These are phyloP conservation scores for Orbilia ellipsospora DNA, from an alignment of 2,329 filamentous ascomycete genomes.

Conservation along the genomic window DNA sequence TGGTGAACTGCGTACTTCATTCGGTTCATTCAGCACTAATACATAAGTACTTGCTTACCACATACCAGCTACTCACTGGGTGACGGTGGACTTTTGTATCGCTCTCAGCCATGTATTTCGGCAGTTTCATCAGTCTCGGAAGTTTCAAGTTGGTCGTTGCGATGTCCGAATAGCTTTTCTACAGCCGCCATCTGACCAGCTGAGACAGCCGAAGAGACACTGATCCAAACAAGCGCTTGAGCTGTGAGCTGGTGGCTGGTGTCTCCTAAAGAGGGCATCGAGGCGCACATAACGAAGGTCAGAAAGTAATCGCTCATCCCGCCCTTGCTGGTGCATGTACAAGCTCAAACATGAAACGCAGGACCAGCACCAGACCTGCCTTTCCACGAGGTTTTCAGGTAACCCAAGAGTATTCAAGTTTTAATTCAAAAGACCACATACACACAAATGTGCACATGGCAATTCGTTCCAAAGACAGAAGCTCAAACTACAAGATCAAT, in stretches of 20 bases:
- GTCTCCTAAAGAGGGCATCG: constrained; percentile 37
- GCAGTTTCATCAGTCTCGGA: constrained; percentile 46
- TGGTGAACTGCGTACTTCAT: too few species aligned
- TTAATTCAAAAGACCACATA: too few species aligned
- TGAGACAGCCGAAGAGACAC: constrained; percentile 35
- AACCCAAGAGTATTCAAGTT: too few species aligned
- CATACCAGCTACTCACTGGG: too few species aligned
- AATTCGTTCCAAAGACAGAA: too few species aligned
- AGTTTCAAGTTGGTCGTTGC: constrained; percentile 46
- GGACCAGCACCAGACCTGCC: not conserved
- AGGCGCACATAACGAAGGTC: constrained; percentile 15
- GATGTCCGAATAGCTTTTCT: constrained; percentile 17
- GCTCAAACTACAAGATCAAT: too few species aligned
- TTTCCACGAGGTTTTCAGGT: too few species aligned
- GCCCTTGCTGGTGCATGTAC: constrained; percentile 5
- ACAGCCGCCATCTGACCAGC: not conserved
- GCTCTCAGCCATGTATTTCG: constrained; percentile 15
- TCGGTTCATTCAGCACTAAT: too few species aligned
- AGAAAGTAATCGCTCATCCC: constrained; percentile 35
- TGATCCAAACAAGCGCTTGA: constrained; percentile 35
- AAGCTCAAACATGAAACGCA: constrained; percentile 28
- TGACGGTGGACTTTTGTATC: too few species aligned
- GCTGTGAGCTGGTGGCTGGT: constrained; percentile 33
- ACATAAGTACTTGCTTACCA: too few species aligned
- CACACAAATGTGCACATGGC: too few species aligned